Conservation (phyloP, 305 asterid species). For the Fraxinus albicans region DNA sequence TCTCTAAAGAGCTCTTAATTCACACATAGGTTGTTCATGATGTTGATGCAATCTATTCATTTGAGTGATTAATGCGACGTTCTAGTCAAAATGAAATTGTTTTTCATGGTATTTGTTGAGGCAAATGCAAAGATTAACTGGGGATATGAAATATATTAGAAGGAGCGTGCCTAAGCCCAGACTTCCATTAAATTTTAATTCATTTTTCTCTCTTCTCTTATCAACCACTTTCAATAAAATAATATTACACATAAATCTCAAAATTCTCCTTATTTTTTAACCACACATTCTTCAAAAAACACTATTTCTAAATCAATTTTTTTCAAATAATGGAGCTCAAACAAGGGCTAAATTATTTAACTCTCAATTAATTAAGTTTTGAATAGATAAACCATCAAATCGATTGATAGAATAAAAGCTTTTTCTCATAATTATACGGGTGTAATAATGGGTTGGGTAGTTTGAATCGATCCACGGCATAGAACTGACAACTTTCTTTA, state of each 20-base stretch:
- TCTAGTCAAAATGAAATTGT: not conserved
- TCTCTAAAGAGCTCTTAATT: too few species aligned
- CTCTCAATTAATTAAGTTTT: not conserved
- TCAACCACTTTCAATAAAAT: too few species aligned
- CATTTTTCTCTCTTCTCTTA: too few species aligned
- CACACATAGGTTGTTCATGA: not conserved
- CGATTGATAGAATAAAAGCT: not conserved
- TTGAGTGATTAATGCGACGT: not conserved
- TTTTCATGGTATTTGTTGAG: not conserved
- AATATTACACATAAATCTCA: too few species aligned
- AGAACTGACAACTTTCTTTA: too few species aligned
- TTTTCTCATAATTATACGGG: not conserved
- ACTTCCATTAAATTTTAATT: too few species aligned
- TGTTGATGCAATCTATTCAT: not conserved
- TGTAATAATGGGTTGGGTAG: not conserved
- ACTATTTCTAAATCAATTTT: too few species aligned
- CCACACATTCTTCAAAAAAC: too few species aligned
- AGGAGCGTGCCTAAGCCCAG: not conserved
- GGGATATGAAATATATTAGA: not conserved
- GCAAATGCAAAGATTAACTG: not conserved
- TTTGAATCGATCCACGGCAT: not conserved
- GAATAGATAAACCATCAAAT: not conserved
- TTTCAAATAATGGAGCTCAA: too few species aligned
- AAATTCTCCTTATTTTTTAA: too few species aligned
- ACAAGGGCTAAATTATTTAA: too few species aligned